Conservation (phyloP, 2,329 filamentous ascomycete genomes). For the Lecanicillium sp. region DNA sequence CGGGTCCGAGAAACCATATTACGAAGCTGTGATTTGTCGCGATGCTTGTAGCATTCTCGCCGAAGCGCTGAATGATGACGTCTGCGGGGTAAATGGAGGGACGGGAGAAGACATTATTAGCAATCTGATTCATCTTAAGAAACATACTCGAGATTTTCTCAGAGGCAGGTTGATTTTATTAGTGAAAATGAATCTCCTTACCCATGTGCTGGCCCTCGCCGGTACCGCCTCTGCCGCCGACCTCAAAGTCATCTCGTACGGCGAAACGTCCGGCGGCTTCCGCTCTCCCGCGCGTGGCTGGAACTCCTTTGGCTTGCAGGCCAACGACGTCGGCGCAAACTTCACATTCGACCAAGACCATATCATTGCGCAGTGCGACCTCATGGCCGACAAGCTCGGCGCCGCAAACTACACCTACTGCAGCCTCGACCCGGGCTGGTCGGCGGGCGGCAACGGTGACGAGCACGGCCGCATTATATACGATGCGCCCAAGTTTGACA, state of each 20-base stretch:
- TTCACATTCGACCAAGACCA: slow-evolving; percentile 17
- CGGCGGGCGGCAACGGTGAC: slow-evolving; percentile 18
- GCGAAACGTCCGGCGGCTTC: slow-evolving; percentile 16
- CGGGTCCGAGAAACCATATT: no score
- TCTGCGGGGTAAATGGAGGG: neutral
- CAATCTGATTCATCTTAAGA: no score
- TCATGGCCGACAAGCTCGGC: slow-evolving; percentile 9
- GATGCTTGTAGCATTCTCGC: no score
- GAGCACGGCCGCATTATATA: slow-evolving; percentile 18
- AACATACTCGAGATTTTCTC: no score
- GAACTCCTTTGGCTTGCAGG: slow-evolving; percentile 19
- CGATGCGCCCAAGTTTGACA: slow-evolving; percentile 15
- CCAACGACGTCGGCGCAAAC: slow-evolving; percentile 12
- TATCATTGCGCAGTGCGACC: slow-evolving; percentile 17
- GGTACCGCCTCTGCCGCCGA: slow-evolving; percentile 1
- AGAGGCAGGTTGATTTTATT: no score
- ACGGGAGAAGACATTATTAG: neutral
- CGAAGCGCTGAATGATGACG: no score
- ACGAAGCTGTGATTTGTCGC: no score
- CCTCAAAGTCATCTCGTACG: slow-evolving; percentile 17
- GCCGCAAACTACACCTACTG: slow-evolving; percentile 16
- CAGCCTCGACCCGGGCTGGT: slow-evolving; percentile 20
- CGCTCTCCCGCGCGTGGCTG: slow-evolving; percentile 16
- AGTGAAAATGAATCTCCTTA: no score
- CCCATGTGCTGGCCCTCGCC: slow-evolving; percentile 16